Evolutionary conservation across 306 rosid species (phyloP).

Genomic region (Prunus padus): DNA sequence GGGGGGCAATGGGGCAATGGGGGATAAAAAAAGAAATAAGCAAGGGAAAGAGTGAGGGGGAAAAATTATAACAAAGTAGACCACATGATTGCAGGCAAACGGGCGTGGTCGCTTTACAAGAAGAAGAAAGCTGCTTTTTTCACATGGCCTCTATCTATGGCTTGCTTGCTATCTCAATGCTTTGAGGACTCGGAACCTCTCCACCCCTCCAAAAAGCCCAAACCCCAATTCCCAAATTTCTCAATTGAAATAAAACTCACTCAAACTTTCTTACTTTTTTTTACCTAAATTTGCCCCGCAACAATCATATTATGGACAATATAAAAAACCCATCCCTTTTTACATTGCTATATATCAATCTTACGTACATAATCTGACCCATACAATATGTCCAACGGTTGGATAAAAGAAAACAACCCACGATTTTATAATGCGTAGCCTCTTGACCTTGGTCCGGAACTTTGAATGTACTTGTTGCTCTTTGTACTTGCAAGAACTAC

Average conservation of each 20-base stretch:
- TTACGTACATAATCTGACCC: too few relatives aligned
- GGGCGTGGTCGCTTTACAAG: conserved; percentile 89
- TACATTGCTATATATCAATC: neutral
- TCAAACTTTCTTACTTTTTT: neutral
- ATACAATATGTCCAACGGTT: neutral
- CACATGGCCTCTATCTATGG: conserved; percentile 55
- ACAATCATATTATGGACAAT: conserved; percentile 4
- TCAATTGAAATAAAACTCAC: neutral
- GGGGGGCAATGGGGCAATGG: conserved; percentile 10
- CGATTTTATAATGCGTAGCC: neutral
- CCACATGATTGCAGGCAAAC: conserved; percentile 90
- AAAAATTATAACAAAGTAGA: conserved; percentile 65
- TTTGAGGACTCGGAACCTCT: conserved; percentile 43
- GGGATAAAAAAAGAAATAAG: conserved; percentile 11
- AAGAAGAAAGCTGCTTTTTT: conserved; percentile 74
- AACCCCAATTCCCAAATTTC: conserved; percentile 31
- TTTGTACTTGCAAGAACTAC: neutral
- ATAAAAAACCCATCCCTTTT: conserved; percentile 22
- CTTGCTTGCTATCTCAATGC: neutral
- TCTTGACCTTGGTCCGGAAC: too few relatives aligned
- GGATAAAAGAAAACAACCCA: neutral
- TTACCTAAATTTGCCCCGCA: neutral
- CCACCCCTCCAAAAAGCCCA: conserved; percentile 35
- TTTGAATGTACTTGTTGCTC: neutral
- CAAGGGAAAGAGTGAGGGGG: conserved; percentile 31